phyloP scores from a whole-genome alignment of 1,284 basidiomycete species.

The Stereum hirsutum region DNA sequence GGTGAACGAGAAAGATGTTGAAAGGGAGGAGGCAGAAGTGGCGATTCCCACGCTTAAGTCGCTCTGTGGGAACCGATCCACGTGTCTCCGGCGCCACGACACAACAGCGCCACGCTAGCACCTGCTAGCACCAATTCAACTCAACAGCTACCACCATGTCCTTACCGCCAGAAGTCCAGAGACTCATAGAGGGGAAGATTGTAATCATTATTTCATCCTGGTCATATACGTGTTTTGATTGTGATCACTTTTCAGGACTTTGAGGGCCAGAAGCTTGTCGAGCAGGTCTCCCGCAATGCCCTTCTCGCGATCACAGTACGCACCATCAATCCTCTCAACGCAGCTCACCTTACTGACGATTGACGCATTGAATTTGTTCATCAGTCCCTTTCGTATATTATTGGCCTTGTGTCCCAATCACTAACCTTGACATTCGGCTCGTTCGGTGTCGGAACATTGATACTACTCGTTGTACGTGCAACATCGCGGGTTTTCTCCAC shows the following conservation, averaged over 20 bases:
- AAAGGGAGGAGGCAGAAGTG: too few relatives aligned
- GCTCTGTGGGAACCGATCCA: too few relatives aligned
- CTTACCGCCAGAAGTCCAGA: conserved; percentile 20
- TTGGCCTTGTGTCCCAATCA: conserved; percentile 53
- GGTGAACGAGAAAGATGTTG: too few relatives aligned
- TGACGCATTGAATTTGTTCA: conserved; percentile 18
- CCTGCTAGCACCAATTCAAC: too few relatives aligned
- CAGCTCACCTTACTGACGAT: neutral
- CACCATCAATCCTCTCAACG: neutral
- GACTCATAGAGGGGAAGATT: conserved; percentile 41
- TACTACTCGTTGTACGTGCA: conserved; percentile 43
- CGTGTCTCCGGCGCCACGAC: too few relatives aligned
- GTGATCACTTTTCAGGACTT: conserved; percentile 45
- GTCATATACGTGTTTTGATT: neutral
- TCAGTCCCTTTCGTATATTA: conserved; percentile 54
- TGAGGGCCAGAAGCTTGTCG: conserved; percentile 56
- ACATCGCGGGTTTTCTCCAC: conserved; percentile 1
- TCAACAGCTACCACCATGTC: neutral
- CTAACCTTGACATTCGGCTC: conserved; percentile 48
- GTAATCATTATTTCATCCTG: too few relatives aligned
- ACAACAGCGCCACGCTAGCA: too few relatives aligned
- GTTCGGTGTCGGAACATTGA: conserved; percentile 35
- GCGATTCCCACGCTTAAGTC: too few relatives aligned
- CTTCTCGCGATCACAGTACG: conserved; percentile 25
- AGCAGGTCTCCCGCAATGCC: conserved; percentile 37